Conservation (phyloP, 2,329 filamentous ascomycete genomes). For the Neonectria ditissima region DNA sequence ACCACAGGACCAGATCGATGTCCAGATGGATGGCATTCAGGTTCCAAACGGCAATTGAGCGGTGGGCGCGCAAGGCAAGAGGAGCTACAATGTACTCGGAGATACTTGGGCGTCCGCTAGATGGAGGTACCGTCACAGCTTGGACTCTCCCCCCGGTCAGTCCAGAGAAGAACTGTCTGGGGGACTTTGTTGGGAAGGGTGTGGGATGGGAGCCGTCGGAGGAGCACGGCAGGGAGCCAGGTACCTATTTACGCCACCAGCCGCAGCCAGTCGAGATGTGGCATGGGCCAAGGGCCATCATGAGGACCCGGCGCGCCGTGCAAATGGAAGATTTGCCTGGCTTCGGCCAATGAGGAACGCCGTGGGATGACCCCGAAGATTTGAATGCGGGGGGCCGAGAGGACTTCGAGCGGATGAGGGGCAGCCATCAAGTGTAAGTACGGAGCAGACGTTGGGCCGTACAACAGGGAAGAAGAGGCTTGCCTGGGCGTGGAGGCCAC, state of each 20-base stretch:
- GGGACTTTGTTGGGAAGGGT: conserved; percentile 38
- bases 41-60: conserved; percentile 2
- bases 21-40: background rate
- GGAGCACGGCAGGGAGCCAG: conserved; percentile 19
- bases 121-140: conserved; percentile 17
- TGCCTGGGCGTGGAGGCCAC: background rate
- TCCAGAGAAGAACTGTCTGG: conserved; percentile 1
- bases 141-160: conserved; percentile 8
- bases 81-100: conserved; percentile 10
- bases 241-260: conserved; percentile 13
- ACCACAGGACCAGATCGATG: background rate
- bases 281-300: conserved; percentile 16
- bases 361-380: conserved; percentile 35
- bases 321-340: background rate
- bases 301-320: conserved; percentile 5
- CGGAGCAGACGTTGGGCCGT: background rate
- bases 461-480: background rate
- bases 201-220: conserved; percentile 12
- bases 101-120: conserved; percentile 27
- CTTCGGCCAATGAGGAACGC: conserved; percentile 29
- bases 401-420: conserved; percentile 31
- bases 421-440: conserved; percentile 14
- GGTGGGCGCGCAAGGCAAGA: background rate
- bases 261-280: conserved; percentile 16
- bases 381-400: conserved; percentile 37